Evolutionary conservation across 164 flowering plant species (phyloP).

Genomic region (Protea cynaroides): DNA sequence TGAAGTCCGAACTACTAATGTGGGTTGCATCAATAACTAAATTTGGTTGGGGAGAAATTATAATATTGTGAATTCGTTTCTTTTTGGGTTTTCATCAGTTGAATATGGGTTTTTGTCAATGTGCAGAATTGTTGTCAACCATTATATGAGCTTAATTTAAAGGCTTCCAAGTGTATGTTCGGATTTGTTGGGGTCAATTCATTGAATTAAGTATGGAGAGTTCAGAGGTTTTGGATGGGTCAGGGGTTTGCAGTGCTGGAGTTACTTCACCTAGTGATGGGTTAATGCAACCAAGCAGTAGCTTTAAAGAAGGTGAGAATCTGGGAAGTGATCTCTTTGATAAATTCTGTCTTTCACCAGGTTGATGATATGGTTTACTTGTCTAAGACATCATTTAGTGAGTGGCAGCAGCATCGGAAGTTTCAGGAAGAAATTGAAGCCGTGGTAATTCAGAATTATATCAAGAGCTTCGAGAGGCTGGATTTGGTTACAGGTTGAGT

Average conservation of each 20-base stretch:
- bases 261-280: slow-evolving; percentile 12
- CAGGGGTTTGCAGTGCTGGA: background rate
- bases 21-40: too few species aligned
- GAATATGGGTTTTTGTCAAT: background rate
- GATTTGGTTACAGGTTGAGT: too few species aligned
- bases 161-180: background rate
- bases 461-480: slow-evolving; percentile 34
- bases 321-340: slow-evolving; percentile 39
- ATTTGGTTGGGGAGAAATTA: too few species aligned
- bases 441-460: slow-evolving; percentile 35
- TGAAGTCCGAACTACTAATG: too few species aligned
- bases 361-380: slow-evolving; percentile 22
- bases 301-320: slow-evolving; percentile 31
- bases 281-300: slow-evolving; percentile 6
- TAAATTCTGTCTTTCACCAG: slow-evolving; percentile 19
- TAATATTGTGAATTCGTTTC: background rate
- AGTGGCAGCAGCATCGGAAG: slow-evolving; percentile 32
- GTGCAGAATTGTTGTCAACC: background rate
- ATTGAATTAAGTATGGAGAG: slow-evolving; percentile 1
- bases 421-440: slow-evolving; percentile 46
- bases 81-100: background rate
- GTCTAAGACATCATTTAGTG: slow-evolving; percentile 28
- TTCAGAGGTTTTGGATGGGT: slow-evolving; percentile 8
- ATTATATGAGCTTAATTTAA: background rate
- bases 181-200: background rate